Percentiles rank a stretch among this genome's conserved stretches.
phyloP scores from a whole-genome alignment of 352 stramenopile species.

The Globisporangium barbulae region DNA sequence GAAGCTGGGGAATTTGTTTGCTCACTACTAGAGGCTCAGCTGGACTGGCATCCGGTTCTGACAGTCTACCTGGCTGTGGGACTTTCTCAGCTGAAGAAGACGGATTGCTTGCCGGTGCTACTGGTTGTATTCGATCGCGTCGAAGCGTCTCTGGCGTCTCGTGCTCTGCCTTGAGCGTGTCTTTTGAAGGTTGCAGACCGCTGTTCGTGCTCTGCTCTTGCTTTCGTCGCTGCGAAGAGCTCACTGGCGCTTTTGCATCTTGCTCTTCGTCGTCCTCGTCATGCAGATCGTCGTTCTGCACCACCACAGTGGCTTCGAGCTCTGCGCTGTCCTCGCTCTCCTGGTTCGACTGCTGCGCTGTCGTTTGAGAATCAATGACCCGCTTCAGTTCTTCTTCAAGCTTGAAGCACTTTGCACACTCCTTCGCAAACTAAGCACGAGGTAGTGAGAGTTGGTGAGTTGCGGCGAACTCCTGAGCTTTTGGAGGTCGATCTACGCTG shows the following conservation, averaged over 20 bases:
- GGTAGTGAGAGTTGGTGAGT: background rate
- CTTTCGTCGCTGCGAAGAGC: background rate
- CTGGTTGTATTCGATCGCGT: background rate
- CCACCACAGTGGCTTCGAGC: slow-evolving; percentile 10
- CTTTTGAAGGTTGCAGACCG: background rate
- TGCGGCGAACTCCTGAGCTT: too few relatives aligned
- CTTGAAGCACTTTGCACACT: slow-evolving; percentile 15
- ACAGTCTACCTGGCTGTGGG: too few relatives aligned
- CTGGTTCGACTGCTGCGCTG: slow-evolving; percentile 9
- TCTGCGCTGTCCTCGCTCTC: slow-evolving; percentile 8
- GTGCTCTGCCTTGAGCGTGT: background rate
- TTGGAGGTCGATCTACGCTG: too few relatives aligned
- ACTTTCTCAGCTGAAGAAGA: background rate
- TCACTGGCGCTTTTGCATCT: background rate
- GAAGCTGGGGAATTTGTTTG: background rate
- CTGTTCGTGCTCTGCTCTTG: background rate
- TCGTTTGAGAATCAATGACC: background rate
- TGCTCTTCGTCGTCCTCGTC: background rate
- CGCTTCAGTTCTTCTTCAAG: slow-evolving; percentile 21
- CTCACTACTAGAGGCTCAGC: background rate
- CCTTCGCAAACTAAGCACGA: background rate
- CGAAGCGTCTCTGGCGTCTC: background rate
- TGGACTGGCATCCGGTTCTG: too few relatives aligned
- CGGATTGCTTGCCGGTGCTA: background rate
- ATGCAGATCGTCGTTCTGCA: background rate